Base-by-base conservation (phyloP, 306 rosid species). In the Gynostemma pentaphyllum region DNA sequence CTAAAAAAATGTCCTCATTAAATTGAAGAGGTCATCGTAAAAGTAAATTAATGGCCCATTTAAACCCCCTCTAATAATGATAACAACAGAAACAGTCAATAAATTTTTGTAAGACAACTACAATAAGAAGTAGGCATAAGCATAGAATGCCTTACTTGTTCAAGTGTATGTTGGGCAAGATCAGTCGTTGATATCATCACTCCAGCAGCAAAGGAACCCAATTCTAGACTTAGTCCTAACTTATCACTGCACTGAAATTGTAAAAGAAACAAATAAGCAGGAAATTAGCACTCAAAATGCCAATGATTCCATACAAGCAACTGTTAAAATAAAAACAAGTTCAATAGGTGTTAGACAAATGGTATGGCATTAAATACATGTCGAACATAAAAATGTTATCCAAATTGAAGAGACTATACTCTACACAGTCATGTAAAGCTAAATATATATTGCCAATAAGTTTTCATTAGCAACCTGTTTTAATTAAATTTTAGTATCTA, bases 151-250 rank as follows among this genome's bases (percentile, higher is more conserved):
- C 76, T 78, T 84, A 94, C 99, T 77, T 94, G 99, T 75, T 94
- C 99, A 41, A 94, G 94, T 9, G 99, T 94, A 72, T 94, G 99
- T 66, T 85, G 99, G 59, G 94, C 99, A 79, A 94, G 97, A 86
- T 94, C 99, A 48, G 99, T 94, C 12, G 99, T 94, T 45, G 97
- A 83, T 78, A 94, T 94, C 99, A 94, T 94, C 76, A 94, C 99
- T 50, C 99, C 97, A 7, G 95, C 99, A 55, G 99, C 97, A 56
- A 94, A 94, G 72, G 99, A 94, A 69, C 99, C 99, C 64, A 94
- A 79, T 77, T 94, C 99, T 62, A 94, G 83, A 73, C 99, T 94
- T 77, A 94, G 80, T 65, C 99, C 99, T 75, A 94, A 83, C 89
- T 94, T 94, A 80, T 94, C 99, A 70, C 97, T 94, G 84, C 94